Conservation (phyloP, 257 asterid genomes). For the Linderniella brevidens region DNA sequence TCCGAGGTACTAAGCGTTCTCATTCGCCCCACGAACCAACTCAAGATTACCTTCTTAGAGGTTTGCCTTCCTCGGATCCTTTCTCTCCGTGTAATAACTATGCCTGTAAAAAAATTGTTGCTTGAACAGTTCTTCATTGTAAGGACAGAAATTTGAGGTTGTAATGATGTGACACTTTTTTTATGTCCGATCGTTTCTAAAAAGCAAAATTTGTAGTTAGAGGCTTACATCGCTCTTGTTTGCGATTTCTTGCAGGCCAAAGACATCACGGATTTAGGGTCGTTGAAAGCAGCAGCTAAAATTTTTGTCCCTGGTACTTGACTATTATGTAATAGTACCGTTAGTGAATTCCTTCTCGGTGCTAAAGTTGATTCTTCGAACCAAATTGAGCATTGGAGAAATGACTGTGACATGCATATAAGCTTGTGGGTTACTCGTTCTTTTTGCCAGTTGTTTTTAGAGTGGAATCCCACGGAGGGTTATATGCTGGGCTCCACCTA, state of each 20-base stretch:
- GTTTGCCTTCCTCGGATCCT: slow-evolving; percentile 29
- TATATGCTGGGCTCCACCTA: too few relatives aligned
- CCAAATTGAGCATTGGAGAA: too few relatives aligned
- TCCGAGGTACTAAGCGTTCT: slow-evolving; percentile 79
- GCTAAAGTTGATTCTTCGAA: too few relatives aligned
- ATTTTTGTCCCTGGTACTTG: slow-evolving; percentile 87
- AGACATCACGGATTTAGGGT: slow-evolving; percentile 76
- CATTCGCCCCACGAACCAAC: slow-evolving; percentile 64
- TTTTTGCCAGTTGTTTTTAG: too few relatives aligned
- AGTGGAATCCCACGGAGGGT: too few relatives aligned
- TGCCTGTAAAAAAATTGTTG: not conserved
- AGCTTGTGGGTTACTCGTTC: not conserved
- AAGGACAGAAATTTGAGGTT: not conserved
- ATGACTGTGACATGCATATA: too few relatives aligned
- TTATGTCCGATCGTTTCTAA: not conserved
- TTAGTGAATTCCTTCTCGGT: too few relatives aligned
- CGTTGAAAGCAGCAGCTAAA: slow-evolving; percentile 74
- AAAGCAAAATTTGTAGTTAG: not conserved
- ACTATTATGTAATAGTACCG: too few relatives aligned
- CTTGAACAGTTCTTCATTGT: not conserved
- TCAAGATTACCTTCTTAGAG: slow-evolving; percentile 93
- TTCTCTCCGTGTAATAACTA: slow-evolving; percentile 7
- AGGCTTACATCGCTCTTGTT: not conserved
- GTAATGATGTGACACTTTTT: too few relatives aligned
- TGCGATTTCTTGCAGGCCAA: slow-evolving; percentile 52